Evolutionary conservation across 106 monocot genomes (phyloP), one percentile per base, ranked within the genome.

Genomic region (Platanthera guangdongensis): DNA sequence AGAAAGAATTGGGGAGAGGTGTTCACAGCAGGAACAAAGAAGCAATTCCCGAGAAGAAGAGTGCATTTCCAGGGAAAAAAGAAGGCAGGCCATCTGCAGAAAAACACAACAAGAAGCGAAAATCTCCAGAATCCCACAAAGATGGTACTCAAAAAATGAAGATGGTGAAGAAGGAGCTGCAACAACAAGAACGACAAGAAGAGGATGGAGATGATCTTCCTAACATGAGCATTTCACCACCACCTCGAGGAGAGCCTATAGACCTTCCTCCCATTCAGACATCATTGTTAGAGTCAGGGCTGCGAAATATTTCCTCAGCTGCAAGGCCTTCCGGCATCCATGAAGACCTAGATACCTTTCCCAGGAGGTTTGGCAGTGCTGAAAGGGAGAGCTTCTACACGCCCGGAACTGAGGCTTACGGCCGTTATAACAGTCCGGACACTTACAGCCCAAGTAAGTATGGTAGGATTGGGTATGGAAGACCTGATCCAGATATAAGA

Each of bases 221-320:
- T 32, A 82, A 92, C 52, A 92, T 88, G 89, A 83, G 80, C 75
- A 83, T 92, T 75, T 94, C 91, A 4, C 83, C 88, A 16, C 32
- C 77, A 52, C 25, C 51, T 74, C 8, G 49, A 50, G 60, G 57
- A 45, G 80, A 72, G 12, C 13, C 64, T 47, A 69, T 15, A 65
- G 47, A 81, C 7, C 13, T 16, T 1, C 50, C 75, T 19, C 25
- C 25, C 22, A 8, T 16, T 76, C 28, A 59, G 13, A 4, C 0
- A 14, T 30, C 51, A 15, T 51, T 65, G 28, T 67, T 50, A 16
- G 64, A 63, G 70, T 0, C 50, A 6, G 63, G 22, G 15, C 68
- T 51, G 19, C 49, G 67, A 78, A n/a, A 28, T 13, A 11, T 57
- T 22, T 71, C 50, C 9, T 52, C 52, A 70, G 18, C 25, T 9